These are phyloP conservation scores for Stephania cephalantha DNA, from an alignment of 164 flowering plant species.

Conservation along the genomic window DNA sequence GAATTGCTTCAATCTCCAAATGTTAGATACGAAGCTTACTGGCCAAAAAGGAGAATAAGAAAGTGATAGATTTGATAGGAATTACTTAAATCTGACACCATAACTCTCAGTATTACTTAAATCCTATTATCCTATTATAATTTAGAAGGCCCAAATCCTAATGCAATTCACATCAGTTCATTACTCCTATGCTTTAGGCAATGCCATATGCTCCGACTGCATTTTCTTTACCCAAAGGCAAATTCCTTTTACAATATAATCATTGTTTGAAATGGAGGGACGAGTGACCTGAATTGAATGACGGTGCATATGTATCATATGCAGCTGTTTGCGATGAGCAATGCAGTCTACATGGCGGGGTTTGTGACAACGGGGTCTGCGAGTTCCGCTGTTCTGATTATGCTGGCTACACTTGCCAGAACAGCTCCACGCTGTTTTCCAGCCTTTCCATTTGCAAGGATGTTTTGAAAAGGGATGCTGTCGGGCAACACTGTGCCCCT, in stretches of 20 bases:
- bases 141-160: too few species aligned
- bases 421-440: conserved; percentile 71
- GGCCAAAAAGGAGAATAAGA: background rate
- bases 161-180: too few species aligned
- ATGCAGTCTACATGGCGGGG: conserved; percentile 98
- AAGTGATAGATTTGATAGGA: background rate
- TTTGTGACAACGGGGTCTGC: conserved; percentile 91
- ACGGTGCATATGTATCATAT: conserved; percentile 15
- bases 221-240: background rate
- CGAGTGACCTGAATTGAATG: background rate
- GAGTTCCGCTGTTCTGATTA: conserved; percentile 99
- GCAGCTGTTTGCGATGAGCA: conserved; percentile 96
- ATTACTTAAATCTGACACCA: background rate
- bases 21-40: background rate
- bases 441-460: conserved; percentile 75
- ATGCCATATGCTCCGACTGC: background rate
- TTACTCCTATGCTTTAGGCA: background rate
- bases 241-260: background rate
- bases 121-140: background rate
- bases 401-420: conserved; percentile 96
- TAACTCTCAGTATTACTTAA: background rate
- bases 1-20: too few species aligned
- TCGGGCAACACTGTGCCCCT: conserved; percentile 95
- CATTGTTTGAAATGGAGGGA: background rate
- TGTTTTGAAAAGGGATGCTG: conserved; percentile 55